Conservation (phyloP, 2,329 filamentous ascomycete genomes). For the Aspergillus sp. region DNA sequence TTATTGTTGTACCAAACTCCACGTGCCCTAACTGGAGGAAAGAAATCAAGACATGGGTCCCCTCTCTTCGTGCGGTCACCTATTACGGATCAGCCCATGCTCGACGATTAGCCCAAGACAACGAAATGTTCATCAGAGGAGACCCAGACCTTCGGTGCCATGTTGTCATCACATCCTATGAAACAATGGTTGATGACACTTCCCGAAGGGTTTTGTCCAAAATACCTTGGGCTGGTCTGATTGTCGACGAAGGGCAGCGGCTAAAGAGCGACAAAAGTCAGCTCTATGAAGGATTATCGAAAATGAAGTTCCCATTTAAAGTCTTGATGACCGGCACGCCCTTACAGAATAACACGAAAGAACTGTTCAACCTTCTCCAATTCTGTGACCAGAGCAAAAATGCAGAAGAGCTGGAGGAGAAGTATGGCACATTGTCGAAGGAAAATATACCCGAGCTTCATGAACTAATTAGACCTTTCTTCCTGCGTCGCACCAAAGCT, state of each 20-base stretch:
- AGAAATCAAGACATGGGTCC: slow-evolving; percentile 93
- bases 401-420: slow-evolving; percentile 72
- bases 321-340: slow-evolving; percentile 87
- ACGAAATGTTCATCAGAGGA: slow-evolving; percentile 77
- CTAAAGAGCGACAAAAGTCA: slow-evolving; percentile 90
- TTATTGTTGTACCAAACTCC: slow-evolving; percentile 91
- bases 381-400: slow-evolving; percentile 78
- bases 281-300: slow-evolving; percentile 74
- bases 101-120: slow-evolving; percentile 75
- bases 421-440: slow-evolving; percentile 78
- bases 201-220: slow-evolving; percentile 68
- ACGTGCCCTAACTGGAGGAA: slow-evolving; percentile 98
- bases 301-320: slow-evolving; percentile 79
- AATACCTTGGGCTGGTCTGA: slow-evolving; percentile 82
- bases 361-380: slow-evolving; percentile 95
- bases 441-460: slow-evolving; percentile 83
- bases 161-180: slow-evolving; percentile 93
- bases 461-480: slow-evolving; percentile 75
- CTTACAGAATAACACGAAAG: slow-evolving; percentile 80
- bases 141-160: slow-evolving; percentile 78
- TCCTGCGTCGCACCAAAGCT: slow-evolving; percentile 80
- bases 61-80: slow-evolving; percentile 82
- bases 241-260: slow-evolving; percentile 94
- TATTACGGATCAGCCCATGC: slow-evolving; percentile 81
- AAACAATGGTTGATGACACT: slow-evolving; percentile 76